Base-by-base conservation (phyloP, 2,329 filamentous ascomycete genomes). In the Aspergillus sp. region DNA sequence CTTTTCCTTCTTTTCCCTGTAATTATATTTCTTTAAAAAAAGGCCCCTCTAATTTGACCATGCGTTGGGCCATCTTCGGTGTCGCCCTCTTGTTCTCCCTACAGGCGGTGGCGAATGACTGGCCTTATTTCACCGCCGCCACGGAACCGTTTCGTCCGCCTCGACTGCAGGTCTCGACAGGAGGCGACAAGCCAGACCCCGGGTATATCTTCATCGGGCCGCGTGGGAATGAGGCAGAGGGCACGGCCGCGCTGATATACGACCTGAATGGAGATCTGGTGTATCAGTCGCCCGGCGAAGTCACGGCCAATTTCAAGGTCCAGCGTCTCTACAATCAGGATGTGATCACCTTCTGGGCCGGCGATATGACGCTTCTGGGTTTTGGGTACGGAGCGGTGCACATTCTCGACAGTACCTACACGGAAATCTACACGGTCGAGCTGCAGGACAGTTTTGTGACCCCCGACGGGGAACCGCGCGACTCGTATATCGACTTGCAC, bases 321-420 rank as follows among this genome's bases (percentile, higher is more conserved):
- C 65, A 69, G 51, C 57, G 53, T 29, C 53, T 67, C n/a, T 59
- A 59, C 45, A 61, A 59, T 9, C 32, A 57, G 10, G 58, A 62
- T 35, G 65, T 68, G 19, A 53, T 69, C 41, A 67, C 62, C 19
- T 69, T 64, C 51, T 68, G 64, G 64, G 57, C 60, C 26, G 65
- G 64, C 0, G 43, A 61, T 19, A 57, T 59, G 49, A 55, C 53
- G 28, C 45, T 53, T 4, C 40, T 62, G 43, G 61, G 60, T 1
- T 63, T 55, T 29, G 61, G 61, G 6, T 63, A 61, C 45, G 63
- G 61, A 26, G 49, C 52, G 3, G 57, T 62, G 3, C 60, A 63
- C 26, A 59, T 66, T 41, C 60, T 66, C 10, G 62, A 66, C 48
- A 55, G 58, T 29, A 64, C 57, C 27, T 66, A 67, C 47, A 54